Base-by-base conservation (phyloP, 2,329 filamentous ascomycete genomes). In the Drechslerella coelobrocha region DNA sequence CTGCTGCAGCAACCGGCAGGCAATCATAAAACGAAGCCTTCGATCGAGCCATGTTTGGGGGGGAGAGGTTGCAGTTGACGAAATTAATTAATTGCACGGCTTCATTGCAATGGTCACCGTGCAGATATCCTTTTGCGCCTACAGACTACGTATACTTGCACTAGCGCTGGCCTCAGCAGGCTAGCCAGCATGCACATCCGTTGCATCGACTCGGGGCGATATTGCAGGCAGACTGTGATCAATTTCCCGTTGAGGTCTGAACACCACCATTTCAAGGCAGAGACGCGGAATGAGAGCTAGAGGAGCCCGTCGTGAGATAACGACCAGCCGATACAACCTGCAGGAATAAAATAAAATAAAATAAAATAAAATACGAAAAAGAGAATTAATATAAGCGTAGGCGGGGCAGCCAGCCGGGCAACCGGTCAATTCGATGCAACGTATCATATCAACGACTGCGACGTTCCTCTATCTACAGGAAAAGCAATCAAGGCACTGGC, bases 191-290 rank as follows among this genome's bases (percentile, higher is more conserved):
- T 39, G 34, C 12, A 39, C 34, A 14, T 39, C 12, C 34, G 12
- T 39, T 39, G 12, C 34, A n/a, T 39, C 34, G 34, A 39, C 34
- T n/a, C 34, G 34, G 34, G 12, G 34, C 17, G 34, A 39, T 39
- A 39, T 39, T 39, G 34, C 34, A 4, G 12, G 34, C 34, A 39
- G 34, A 37, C 55, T n/a, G 43, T 26, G 37, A 65, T 59, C 52
- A 26, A 59, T 54, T 53, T 60, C 61, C 61, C 27, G 37, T 59
- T 66, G 27, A 14, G 47, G 14, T 29, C 31, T 37, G 29, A 54
- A 48, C 41, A 31, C 53, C 41, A 39, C 34, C 34, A n/a, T 39
- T 39, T 39, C 34, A 61, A 68, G 45, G 55, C 24, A 34, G 1
- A 45, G 39, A 56, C 12, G 34, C 12, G 12, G 12, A 10, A n/a